Base-by-base conservation (phyloP, 2,329 filamentous ascomycete genomes). In the Metarhizium sp. region DNA sequence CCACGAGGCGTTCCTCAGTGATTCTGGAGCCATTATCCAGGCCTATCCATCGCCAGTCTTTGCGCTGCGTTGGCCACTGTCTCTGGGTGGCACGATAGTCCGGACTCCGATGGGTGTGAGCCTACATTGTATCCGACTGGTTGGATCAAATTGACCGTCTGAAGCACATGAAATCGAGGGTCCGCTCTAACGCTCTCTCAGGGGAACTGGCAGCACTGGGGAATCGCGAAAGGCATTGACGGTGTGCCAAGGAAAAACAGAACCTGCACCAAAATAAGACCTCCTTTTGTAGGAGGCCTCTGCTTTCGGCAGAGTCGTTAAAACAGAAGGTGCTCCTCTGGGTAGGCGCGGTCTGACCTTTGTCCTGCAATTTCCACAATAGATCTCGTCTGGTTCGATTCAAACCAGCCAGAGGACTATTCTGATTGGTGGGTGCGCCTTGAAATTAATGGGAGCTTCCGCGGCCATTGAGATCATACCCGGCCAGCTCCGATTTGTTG, bases 341-440 rank as follows among this genome's bases (percentile, higher is more conserved):
- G 10, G 16, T 10, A 52, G 42, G 14, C 40, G 18, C 51, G 16
- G 42, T 16, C 6, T 11, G 7, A 25, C 16, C 16, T 34, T 29
- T 52, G 51, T 43, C 51, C 51, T 52, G 51, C 51, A 52, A 52
- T 52, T 52, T 52, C 51, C 51, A 43, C 40, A 34, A 20, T 6
- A n/a, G 25, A 11, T 42, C 7, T 25, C 14, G 20, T 30, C 18
- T 29, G 36, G n/a, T 30, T 40, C 13, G n/a, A 51, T 30, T 51
- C 36, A 16, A 30, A 49, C 25, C 47, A 34, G 11, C 10, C 13
- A 13, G 13, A 40, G 14, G 38, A 40, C 14, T 16, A 40, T 40
- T 11, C 11, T 40, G 47, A 14, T 25, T 18, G 18, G n/a, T 5
- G n/a, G 42, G 42, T 10, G n/a, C 7, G n/a, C 18, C 10, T 34